A percentile compares a stretch with the other conserved stretches of the same genome.
Conservation (phyloP, 2,329 filamentous ascomycete species). For the Rutstroemia sp. region DNA sequence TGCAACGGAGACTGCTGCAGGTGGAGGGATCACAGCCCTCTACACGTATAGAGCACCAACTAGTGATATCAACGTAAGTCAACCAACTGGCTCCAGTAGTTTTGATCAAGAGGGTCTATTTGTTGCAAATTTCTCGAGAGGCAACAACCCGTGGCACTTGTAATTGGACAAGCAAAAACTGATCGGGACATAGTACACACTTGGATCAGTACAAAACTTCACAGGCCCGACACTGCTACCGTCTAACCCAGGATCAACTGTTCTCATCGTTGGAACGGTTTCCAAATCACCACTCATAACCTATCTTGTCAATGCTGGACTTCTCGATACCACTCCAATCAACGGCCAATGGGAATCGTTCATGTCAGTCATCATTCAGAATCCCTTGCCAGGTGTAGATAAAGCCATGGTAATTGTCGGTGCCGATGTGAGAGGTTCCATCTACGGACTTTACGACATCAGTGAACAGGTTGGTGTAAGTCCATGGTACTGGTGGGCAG, state of each 20-base stretch:
- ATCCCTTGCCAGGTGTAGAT: slow-evolving; percentile 47
- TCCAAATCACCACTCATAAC: slow-evolving; percentile 57
- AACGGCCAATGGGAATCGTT: slow-evolving; percentile 65
- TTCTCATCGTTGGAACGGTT: slow-evolving; percentile 63
- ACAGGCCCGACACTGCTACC: slow-evolving; percentile 35
- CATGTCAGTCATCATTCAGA: slow-evolving; percentile 48
- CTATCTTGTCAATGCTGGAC: slow-evolving; percentile 43
- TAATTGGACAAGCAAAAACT: neutral
- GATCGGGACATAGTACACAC: slow-evolving; percentile 32
- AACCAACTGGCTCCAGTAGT: neutral
- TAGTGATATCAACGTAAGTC: slow-evolving; percentile 23
- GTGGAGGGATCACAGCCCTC: slow-evolving; percentile 17
- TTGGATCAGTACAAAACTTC: slow-evolving; percentile 36
- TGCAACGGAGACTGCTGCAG: neutral
- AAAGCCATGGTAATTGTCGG: slow-evolving; percentile 60
- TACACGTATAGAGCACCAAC: slow-evolving; percentile 24
- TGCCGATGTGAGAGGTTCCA: slow-evolving; percentile 57
- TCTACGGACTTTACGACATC: slow-evolving; percentile 64
- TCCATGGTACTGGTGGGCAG: slow-evolving; percentile 53
- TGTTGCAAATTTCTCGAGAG: too few relatives aligned
- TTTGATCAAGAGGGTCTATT: too few relatives aligned
- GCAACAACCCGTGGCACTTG: neutral
- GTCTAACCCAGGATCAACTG: slow-evolving; percentile 34
- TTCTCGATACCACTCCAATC: slow-evolving; percentile 50
- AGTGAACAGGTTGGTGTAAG: slow-evolving; percentile 69